These are phyloP conservation scores for Ceratocystis cubensis DNA, from an alignment of 2,329 filamentous ascomycete genomes.

Conservation along the genomic window DNA sequence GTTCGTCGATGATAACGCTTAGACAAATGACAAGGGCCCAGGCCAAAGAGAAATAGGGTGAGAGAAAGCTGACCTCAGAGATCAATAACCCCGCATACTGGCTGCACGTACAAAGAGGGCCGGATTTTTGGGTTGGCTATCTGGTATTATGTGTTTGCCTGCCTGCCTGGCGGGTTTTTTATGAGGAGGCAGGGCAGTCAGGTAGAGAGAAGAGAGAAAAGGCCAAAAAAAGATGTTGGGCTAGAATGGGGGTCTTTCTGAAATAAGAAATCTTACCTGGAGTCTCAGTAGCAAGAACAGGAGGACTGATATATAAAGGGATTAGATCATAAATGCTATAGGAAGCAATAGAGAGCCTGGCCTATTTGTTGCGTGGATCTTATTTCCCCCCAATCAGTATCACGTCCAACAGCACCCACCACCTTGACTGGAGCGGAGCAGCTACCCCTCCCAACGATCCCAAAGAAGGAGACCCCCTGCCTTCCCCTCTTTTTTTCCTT, in stretches of 20 bases:
- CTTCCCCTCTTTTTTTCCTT: not conserved
- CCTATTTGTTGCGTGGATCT: no score
- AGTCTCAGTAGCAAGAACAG: no score
- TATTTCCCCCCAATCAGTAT: not conserved
- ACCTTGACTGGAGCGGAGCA: no score
- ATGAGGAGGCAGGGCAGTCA: not conserved
- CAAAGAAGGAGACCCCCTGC: not conserved
- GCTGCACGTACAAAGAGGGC: not conserved
- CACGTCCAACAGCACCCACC: not conserved
- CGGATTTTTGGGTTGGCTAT: not conserved
- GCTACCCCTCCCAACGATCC: not conserved
- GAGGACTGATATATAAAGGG: no score
- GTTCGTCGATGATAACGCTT: not conserved
- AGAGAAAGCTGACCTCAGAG: not conserved
- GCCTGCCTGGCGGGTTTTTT: not conserved
- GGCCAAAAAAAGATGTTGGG: no score
- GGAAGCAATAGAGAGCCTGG: no score
- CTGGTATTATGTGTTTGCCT: no score
- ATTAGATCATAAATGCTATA: no score
- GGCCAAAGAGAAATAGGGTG: not conserved
- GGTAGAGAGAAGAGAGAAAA: not conserved
- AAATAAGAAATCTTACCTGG: no score
- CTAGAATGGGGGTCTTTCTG: no score
- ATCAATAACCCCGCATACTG: not conserved
- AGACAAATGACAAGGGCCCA: not conserved